A percentile compares a stretch with the other conserved stretches of the same genome.
Conservation (phyloP, 257 asterid species). For the Oldenlandia corymbosa region DNA sequence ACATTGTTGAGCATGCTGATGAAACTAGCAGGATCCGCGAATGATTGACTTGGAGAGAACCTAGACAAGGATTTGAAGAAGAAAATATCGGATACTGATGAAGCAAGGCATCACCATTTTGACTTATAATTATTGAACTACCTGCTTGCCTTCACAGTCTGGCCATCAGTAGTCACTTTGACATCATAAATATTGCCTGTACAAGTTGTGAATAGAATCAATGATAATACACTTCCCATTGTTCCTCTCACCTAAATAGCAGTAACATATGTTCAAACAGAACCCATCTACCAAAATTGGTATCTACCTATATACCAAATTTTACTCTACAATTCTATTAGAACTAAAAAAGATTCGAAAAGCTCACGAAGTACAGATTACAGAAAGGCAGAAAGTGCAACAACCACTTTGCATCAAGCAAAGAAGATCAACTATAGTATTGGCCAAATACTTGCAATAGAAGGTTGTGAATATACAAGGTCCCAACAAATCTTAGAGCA, state of each 20-base stretch:
- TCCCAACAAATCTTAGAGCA: background rate
- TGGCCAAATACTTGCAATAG: background rate
- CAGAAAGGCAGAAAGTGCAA: background rate
- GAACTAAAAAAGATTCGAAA: too few species aligned
- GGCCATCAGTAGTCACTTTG: constrained; percentile 70
- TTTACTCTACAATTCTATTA: background rate
- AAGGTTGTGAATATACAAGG: background rate
- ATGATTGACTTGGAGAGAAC: constrained; percentile 62
- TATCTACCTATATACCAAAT: too few species aligned
- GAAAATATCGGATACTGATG: constrained; percentile 9
- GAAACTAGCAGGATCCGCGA: constrained; percentile 50
- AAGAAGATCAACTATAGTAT: background rate
- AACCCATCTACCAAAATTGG: background rate
- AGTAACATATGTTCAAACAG: background rate
- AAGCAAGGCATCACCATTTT: background rate
- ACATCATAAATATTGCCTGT: constrained; percentile 78
- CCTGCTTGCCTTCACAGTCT: constrained; percentile 77
- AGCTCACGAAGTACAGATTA: too few species aligned
- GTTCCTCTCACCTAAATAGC: background rate
- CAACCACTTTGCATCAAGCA: background rate
- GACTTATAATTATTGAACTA: constrained; percentile 5
- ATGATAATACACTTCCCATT: background rate
- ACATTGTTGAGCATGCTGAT: constrained; percentile 42
- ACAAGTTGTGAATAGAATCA: constrained; percentile 16
- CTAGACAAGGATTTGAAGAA: constrained; percentile 18